phyloP scores from a whole-genome alignment of 441 rosid species.

The Omphalea diandra region DNA sequence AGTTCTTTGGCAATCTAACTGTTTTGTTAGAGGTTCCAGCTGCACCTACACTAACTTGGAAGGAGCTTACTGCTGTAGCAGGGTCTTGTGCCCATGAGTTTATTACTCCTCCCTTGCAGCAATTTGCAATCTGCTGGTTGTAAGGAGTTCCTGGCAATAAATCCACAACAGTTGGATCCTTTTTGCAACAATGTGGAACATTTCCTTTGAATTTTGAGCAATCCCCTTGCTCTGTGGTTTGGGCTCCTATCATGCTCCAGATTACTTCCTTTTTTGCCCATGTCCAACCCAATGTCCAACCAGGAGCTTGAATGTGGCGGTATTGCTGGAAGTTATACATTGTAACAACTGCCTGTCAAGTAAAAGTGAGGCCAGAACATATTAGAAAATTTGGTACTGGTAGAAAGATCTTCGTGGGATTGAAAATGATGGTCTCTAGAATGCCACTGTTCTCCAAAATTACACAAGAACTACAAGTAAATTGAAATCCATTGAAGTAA shows the following conservation, averaged over 20 bases:
- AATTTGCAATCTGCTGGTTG: conserved; percentile 67
- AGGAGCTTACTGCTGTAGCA: conserved; percentile 53
- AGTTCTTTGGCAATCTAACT: conserved; percentile 67
- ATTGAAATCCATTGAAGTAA: background rate
- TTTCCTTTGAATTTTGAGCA: conserved; percentile 81
- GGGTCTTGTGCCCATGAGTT: conserved; percentile 77
- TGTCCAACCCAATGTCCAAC: conserved; percentile 85
- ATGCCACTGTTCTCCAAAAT: conserved; percentile 6
- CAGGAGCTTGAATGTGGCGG: conserved; percentile 79
- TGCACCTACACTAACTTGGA: conserved; percentile 71
- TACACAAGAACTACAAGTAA: background rate
- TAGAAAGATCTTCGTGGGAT: conserved; percentile 7
- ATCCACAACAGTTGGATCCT: conserved; percentile 69
- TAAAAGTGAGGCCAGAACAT: conserved; percentile 20
- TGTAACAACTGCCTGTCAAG: conserved; percentile 62
- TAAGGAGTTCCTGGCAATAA: conserved; percentile 84
- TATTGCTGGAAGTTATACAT: conserved; percentile 85
- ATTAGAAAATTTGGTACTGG: background rate
- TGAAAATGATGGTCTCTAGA: background rate
- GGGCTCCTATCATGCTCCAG: conserved; percentile 73
- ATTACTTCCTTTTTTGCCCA: conserved; percentile 87
- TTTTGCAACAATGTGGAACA: conserved; percentile 80
- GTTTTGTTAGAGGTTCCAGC: conserved; percentile 78
- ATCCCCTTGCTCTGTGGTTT: conserved; percentile 87
- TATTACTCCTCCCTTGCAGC: conserved; percentile 87